These are phyloP conservation scores for Geranomyces michiganensis DNA, from an alignment of 192 early-diverging fungal genomes.

Conservation along the genomic window DNA sequence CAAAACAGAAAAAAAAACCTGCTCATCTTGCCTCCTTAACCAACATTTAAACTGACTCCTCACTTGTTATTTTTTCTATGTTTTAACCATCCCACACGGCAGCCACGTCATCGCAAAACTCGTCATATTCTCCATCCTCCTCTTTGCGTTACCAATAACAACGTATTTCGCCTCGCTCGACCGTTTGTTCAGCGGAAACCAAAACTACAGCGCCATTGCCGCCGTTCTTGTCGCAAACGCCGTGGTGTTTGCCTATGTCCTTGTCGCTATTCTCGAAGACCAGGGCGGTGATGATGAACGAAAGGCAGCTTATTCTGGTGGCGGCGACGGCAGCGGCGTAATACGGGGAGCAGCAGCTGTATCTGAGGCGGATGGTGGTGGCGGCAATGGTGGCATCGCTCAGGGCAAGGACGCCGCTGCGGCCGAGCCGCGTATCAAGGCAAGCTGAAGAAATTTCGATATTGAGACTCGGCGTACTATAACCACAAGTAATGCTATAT, in stretches of 20 bases:
- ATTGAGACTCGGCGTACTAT: no score
- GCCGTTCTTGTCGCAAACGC: conserved; percentile 33
- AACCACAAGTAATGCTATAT: no score
- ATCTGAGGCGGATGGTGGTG: no score
- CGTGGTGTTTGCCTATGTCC: conserved; percentile 31
- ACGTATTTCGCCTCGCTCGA: conserved; percentile 28
- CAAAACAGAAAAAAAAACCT: no score
- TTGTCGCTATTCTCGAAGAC: conserved; percentile 33
- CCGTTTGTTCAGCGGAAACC: conserved; percentile 28
- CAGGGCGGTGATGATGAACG: conserved; percentile 17
- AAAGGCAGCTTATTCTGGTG: neutral
- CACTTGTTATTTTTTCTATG: neutral
- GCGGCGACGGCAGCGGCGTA: no score
- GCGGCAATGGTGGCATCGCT: no score
- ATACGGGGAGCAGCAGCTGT: no score
- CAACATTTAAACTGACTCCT: neutral
- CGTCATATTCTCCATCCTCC: conserved; percentile 33
- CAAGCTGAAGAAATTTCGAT: no score
- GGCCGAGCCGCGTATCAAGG: no score
- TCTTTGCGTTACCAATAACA: conserved; percentile 24
- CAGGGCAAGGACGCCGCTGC: no score
- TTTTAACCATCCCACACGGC: neutral
- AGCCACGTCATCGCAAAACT: conserved; percentile 36
- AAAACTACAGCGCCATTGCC: conserved; percentile 38
- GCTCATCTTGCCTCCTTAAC: no score